Conservation (phyloP, 1,284 basidiomycete species). For the Caloboletus firmus region DNA sequence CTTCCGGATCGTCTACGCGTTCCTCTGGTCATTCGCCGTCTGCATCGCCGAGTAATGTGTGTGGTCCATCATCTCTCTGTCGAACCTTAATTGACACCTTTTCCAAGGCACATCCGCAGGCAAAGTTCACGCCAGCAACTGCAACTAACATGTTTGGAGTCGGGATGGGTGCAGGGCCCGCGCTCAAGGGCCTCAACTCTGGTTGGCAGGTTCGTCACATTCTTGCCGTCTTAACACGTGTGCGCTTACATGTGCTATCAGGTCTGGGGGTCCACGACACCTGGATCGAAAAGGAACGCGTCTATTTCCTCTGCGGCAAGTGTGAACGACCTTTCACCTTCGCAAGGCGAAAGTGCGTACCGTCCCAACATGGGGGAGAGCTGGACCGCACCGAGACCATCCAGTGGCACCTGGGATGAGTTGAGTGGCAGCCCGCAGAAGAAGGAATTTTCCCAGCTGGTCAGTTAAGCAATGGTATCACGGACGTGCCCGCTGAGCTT, state of each 20-base stretch:
- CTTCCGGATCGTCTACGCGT: constrained; percentile 64
- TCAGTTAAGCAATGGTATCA: constrained; percentile 26
- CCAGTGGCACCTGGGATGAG: constrained; percentile 66
- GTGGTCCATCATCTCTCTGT: constrained; percentile 4
- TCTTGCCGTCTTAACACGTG: constrained; percentile 6
- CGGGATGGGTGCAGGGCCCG: constrained; percentile 47
- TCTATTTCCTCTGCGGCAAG: constrained; percentile 62
- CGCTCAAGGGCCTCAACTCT: constrained; percentile 55
- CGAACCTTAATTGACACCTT: constrained; percentile 7
- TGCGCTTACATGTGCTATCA: constrained; percentile 29
- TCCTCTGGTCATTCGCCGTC: constrained; percentile 62
- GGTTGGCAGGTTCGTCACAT: constrained; percentile 65
- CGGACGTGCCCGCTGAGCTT: constrained; percentile 12
- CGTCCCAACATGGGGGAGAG: constrained; percentile 49
- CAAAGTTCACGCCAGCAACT: constrained; percentile 45
- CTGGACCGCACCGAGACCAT: constrained; percentile 53
- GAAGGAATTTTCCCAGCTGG: constrained; percentile 51
- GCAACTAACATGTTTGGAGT: constrained; percentile 54
- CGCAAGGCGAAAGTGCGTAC: constrained; percentile 49
- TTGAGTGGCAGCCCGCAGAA: constrained; percentile 47
- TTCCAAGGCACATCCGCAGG: constrained; percentile 41
- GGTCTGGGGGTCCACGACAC: constrained; percentile 59
- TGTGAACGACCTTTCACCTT: constrained; percentile 48
- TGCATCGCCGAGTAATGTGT: constrained; percentile 55
- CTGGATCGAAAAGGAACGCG: constrained; percentile 56